These are phyloP conservation scores for Onygena corvina DNA, from an alignment of 2,329 filamentous ascomycete genomes.

Conservation along the genomic window DNA sequence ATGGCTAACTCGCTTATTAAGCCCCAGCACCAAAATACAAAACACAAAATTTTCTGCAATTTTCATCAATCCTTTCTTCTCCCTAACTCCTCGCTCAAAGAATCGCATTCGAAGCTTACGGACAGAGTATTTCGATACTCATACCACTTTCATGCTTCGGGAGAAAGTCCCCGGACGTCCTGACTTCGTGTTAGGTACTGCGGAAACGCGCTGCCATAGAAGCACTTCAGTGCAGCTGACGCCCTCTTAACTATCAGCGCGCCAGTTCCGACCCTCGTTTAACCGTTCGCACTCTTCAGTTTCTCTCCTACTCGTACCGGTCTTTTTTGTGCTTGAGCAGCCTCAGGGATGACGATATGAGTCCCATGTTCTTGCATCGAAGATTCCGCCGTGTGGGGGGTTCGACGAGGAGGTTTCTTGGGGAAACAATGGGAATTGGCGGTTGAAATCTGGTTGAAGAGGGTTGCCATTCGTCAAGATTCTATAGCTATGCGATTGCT, in stretches of 20 bases:
- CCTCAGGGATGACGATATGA: conserved; percentile 13
- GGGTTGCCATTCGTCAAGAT: conserved; percentile 70
- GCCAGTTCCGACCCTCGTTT: conserved; percentile 38
- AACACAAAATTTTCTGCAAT: conserved; percentile 12
- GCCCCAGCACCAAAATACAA: conserved; percentile 12
- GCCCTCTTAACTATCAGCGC: conserved; percentile 45
- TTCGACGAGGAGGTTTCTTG: conserved; percentile 24
- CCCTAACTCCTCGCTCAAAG: conserved; percentile 87
- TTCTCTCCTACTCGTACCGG: conserved; percentile 27
- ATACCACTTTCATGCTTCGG: conserved; percentile 59
- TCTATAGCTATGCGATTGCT: conserved; percentile 97
- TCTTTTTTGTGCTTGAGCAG: conserved; percentile 18
- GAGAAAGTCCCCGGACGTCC: conserved; percentile 99
- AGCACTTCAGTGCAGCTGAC: conserved; percentile 79
- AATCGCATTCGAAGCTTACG: conserved; percentile 99
- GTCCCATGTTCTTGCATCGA: conserved; percentile 10
- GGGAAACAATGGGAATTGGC: conserved; percentile 21
- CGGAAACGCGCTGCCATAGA: conserved; percentile 99
- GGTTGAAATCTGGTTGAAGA: conserved; percentile 37
- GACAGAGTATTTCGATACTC: conserved; percentile 43
- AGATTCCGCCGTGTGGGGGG: conserved; percentile 6
- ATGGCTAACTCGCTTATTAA: conserved; percentile 10
- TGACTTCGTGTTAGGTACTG: conserved; percentile 46
- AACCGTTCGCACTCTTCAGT: conserved; percentile 36
- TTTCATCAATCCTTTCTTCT: conserved; percentile 27